These are phyloP conservation scores for Huntiella abstrusa DNA, from an alignment of 2,329 filamentous ascomycete species.

Conservation along the genomic window DNA sequence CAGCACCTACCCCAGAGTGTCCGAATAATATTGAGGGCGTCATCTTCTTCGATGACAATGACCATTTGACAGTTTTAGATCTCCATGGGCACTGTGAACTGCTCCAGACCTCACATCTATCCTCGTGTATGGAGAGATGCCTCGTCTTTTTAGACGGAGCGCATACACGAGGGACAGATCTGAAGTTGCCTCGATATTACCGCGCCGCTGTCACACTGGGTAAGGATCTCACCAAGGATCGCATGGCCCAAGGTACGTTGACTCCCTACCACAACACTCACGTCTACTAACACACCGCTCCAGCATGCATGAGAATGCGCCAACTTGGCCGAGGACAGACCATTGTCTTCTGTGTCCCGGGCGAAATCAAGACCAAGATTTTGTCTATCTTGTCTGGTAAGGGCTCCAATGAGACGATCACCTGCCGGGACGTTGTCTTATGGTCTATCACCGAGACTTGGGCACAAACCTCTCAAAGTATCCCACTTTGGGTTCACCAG, in stretches of 20 bases:
- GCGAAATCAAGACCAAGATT: constrained; percentile 40
- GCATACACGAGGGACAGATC: constrained; percentile 51
- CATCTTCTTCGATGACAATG: constrained; percentile 38
- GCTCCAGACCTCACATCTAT: constrained; percentile 40
- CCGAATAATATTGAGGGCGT: constrained; percentile 15
- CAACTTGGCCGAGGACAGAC: constrained; percentile 49
- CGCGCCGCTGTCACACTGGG: constrained; percentile 51
- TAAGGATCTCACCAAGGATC: constrained; percentile 45
- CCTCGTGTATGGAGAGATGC: constrained; percentile 35
- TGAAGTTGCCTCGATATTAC: constrained; percentile 38
- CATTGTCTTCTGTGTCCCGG: constrained; percentile 38
- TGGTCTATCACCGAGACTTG: constrained; percentile 43
- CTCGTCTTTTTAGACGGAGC: constrained; percentile 51
- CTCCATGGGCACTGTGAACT: constrained; percentile 25
- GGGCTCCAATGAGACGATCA: constrained; percentile 18
- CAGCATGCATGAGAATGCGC: constrained; percentile 54
- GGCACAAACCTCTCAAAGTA: constrained; percentile 25
- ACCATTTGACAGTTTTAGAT: constrained; percentile 36
- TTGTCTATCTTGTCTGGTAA: constrained; percentile 10
- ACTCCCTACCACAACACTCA: no score
- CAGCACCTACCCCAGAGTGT: background rate
- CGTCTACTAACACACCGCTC: no score
- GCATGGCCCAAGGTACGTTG: constrained; percentile 41
- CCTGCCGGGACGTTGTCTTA: constrained; percentile 29
- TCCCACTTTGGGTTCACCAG: constrained; percentile 43